A percentile compares a stretch with the other conserved stretches of the same genome.
phyloP scores from a whole-genome alignment of 2,329 filamentous ascomycete species.

The Biscogniauxia marginata region DNA sequence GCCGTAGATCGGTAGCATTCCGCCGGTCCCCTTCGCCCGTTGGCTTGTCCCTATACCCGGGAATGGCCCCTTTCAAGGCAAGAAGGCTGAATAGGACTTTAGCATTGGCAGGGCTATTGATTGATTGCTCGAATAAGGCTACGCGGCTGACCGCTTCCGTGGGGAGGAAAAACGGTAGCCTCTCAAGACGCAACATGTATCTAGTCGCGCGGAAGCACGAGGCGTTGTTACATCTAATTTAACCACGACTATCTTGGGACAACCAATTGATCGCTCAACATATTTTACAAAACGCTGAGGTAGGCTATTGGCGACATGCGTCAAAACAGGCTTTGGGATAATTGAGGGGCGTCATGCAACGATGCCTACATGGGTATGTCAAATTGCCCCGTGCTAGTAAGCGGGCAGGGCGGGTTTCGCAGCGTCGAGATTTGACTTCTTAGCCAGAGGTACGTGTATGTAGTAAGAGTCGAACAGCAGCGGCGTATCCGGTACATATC shows the following conservation, averaged over 20 bases:
- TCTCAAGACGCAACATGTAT: not conserved
- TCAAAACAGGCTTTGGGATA: not conserved
- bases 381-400: not conserved
- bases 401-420: not conserved
- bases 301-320: not conserved
- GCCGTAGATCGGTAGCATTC: not conserved
- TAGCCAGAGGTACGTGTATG: too few species aligned
- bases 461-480: not conserved
- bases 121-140: not conserved
- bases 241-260: not conserved
- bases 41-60: not conserved
- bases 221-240: not conserved
- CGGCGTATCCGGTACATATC: not conserved
- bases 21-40: not conserved
- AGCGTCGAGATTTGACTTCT: too few species aligned
- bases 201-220: not conserved
- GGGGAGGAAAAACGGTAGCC: not conserved
- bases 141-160: not conserved
- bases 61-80: not conserved
- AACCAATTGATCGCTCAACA: too few species aligned
- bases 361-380: not conserved
- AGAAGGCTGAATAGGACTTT: not conserved
- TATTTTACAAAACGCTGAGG: not conserved
- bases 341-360: not conserved
- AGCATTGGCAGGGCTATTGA: not conserved